A percentile compares a stretch with the other conserved stretches of the same genome.
Conservation (phyloP, 768 basidiomycete species). For the Coprinopsis sp. region DNA sequence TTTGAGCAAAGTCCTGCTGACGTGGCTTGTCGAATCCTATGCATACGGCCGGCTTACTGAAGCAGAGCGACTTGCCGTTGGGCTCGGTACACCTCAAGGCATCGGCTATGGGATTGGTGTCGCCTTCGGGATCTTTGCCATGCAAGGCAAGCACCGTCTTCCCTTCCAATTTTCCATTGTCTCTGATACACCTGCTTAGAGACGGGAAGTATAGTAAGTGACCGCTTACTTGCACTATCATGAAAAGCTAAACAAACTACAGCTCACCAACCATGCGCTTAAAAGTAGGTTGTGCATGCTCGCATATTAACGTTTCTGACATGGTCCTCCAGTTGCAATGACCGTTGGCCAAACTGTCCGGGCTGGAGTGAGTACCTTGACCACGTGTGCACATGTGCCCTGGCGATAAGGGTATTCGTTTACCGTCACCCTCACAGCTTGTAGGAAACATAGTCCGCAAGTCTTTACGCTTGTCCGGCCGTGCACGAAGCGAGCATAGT, state of each 20-base stretch:
- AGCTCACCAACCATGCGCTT: conserved; percentile 44
- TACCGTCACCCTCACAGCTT: conserved; percentile 10
- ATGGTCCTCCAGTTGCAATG: conserved; percentile 33
- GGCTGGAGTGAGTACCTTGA: background rate
- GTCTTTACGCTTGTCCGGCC: conserved; percentile 60
- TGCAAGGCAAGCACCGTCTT: conserved; percentile 45
- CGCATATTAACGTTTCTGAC: background rate
- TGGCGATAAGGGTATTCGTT: background rate
- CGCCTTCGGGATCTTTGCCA: conserved; percentile 51
- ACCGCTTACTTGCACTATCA: background rate
- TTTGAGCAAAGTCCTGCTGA: conserved; percentile 53
- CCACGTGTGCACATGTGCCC: background rate
- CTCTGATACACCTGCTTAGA: conserved; percentile 21
- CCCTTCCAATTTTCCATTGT: background rate
- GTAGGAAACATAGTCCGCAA: conserved; percentile 57
- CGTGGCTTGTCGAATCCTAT: conserved; percentile 52
- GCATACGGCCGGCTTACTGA: conserved; percentile 32
- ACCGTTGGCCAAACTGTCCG: conserved; percentile 44
- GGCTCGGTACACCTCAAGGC: conserved; percentile 33
- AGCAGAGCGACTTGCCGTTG: conserved; percentile 31
- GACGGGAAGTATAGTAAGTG: conserved; percentile 34
- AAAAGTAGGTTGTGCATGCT: conserved; percentile 25
- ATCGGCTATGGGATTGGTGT: conserved; percentile 63
- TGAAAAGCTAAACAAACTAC: background rate
- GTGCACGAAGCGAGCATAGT: conserved; percentile 51